Conservation (phyloP, 768 basidiomycete species). For the Phylloporus sp. region DNA sequence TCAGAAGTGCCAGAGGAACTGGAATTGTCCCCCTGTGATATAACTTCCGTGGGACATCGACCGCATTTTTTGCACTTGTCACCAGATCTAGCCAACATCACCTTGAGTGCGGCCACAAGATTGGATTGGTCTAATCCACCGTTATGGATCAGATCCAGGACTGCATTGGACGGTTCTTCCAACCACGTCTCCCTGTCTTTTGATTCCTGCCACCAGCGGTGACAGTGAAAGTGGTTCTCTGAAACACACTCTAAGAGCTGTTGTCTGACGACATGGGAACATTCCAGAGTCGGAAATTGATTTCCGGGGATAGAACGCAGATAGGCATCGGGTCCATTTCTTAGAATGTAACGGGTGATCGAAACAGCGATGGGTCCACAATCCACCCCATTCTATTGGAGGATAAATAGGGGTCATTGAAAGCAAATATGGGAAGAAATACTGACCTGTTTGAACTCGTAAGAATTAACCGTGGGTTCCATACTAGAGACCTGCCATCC, state of each 20-base stretch:
- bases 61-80: constrained; percentile 4
- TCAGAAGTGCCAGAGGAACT: neutral
- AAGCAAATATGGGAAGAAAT: neutral
- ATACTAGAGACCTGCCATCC: neutral
- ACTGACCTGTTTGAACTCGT: neutral
- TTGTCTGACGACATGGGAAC: neutral
- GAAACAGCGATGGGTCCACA: constrained; percentile 3
- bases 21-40: too few species aligned
- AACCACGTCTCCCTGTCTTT: neutral
- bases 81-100: neutral
- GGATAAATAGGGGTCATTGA: neutral
- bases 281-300: neutral
- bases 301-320: neutral
- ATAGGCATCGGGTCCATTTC: neutral
- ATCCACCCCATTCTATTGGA: constrained; percentile 2
- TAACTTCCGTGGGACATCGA: neutral
- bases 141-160: neutral
- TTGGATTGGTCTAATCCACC: neutral
- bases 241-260: neutral
- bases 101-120: neutral
- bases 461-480: neutral
- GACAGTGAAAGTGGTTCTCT: neutral
- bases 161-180: neutral
- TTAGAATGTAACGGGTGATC: neutral
- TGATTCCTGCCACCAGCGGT: neutral